Evolutionary conservation across 2,329 filamentous ascomycete genomes (phyloP).

Genomic region (Botrytis paeoniae): DNA sequence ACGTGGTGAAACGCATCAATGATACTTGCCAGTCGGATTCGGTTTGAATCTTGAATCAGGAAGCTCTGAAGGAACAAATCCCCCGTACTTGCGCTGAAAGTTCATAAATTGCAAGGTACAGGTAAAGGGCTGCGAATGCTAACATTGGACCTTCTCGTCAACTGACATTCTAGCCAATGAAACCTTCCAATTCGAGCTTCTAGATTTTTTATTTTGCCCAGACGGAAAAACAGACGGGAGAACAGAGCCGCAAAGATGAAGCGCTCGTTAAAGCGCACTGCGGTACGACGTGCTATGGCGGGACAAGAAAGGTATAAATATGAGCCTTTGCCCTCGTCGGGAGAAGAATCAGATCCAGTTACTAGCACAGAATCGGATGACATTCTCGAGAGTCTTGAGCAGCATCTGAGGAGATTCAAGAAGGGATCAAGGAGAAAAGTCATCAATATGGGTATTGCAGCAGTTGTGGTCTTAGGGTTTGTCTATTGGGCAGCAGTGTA

Average conservation of each 20-base stretch:
- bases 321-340: slow-evolving; percentile 23
- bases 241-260: slow-evolving; percentile 21
- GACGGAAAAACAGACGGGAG: not conserved
- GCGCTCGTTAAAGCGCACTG: slow-evolving; percentile 19
- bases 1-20: slow-evolving; percentile 13
- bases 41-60: not conserved
- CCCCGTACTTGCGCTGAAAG: not conserved
- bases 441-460: slow-evolving; percentile 21
- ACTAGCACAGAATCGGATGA: slow-evolving; percentile 19
- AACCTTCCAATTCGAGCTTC: not conserved
- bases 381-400: slow-evolving; percentile 22
- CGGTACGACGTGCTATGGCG: not conserved
- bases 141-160: not conserved
- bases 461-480: slow-evolving; percentile 28
- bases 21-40: slow-evolving; percentile 1
- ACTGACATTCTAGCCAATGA: not conserved
- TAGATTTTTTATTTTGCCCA: not conserved
- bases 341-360: slow-evolving; percentile 13
- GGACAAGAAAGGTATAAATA: slow-evolving; percentile 27
- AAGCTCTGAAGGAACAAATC: not conserved
- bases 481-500: slow-evolving; percentile 30
- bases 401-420: slow-evolving; percentile 26
- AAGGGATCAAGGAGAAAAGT: slow-evolving; percentile 26
- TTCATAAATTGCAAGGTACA: not conserved
- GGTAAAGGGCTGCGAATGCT: not conserved